Base-by-base conservation (phyloP, 2,329 filamentous ascomycete species). In the Arthrobotrys sphaeroides region DNA sequence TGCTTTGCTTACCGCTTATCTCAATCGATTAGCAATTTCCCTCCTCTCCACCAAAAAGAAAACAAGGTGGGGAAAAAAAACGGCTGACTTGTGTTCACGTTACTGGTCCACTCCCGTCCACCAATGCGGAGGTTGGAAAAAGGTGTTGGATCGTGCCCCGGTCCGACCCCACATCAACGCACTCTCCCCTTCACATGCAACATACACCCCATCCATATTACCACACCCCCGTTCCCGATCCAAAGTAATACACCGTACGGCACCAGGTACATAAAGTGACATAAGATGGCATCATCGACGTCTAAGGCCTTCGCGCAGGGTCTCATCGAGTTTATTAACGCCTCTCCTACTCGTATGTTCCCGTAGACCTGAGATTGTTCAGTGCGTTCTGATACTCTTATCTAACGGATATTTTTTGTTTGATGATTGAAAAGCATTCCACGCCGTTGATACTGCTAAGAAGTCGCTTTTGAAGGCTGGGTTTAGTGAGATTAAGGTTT, bases 401-500 rank as follows among this genome's bases (percentile, higher is more conserved):
- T 33, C 40, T 60, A 60, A 51, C 42, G 45, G 53, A 20, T 2
- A 22, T 12, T 13, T n/a, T n/a, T n/a, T n/a, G n/a, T n/a, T n/a
- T n/a, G n/a, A n/a, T n/a, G n/a, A n/a, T n/a, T n/a, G n/a, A 36
- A n/a, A 81, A 97, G 94, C 95, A 70, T 99, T 96, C 84, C 95
- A 99, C 85, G 94, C 94, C 76, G 94, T 97, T 72, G 89, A 90
- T 68, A 91, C 90, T 55, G 88, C 93, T 78, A 90, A 90, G 80
- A 84, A 89, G 77, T 90, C 91, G 66, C 88, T 99, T 62, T 88
- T 91, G 79, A 88, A 90, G 79, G 94, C 92, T 57, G 94, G 94
- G 73, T 99, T 98, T 86, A 87, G 88, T 80, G 88, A 91, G 80
- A 92, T 99, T 84, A 92, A 90, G 83, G 88, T 89, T 78, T 13